A percentile compares a stretch with the other conserved stretches of the same genome.
Evolutionary conservation across 345 rosid species (phyloP).

Genomic region (Stellera chamaejasme): DNA sequence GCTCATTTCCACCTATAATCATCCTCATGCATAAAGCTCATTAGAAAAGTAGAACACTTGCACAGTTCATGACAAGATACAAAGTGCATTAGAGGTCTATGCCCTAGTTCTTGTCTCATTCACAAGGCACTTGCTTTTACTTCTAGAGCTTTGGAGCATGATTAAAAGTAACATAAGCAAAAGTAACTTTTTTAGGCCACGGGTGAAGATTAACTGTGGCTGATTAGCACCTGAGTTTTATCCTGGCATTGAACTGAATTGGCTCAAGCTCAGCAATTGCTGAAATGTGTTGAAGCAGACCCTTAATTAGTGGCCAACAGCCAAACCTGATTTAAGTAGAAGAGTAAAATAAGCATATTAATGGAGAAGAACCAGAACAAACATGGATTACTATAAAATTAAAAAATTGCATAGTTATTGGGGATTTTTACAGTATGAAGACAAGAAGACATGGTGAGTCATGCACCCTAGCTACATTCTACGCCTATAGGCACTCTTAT

Average conservation of each 20-base stretch:
- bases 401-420: constrained; percentile 21
- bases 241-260: constrained; percentile 10
- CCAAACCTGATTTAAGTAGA: constrained; percentile 32
- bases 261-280: background rate
- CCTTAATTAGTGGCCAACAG: constrained; percentile 52
- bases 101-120: constrained; percentile 8
- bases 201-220: constrained; percentile 14
- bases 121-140: constrained; percentile 11
- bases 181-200: constrained; percentile 10
- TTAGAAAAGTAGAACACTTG: constrained; percentile 11
- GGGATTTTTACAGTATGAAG: constrained; percentile 18
- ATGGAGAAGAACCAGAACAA: constrained; percentile 20
- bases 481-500: constrained; percentile 25
- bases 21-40: constrained; percentile 19
- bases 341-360: constrained; percentile 21
- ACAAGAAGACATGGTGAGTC: constrained; percentile 37
- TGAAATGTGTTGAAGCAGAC: constrained; percentile 10
- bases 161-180: constrained; percentile 2
- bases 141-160: constrained; percentile 31
- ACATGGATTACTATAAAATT: constrained; percentile 11
- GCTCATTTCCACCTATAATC: constrained; percentile 17
- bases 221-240: constrained; percentile 15
- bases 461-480: constrained; percentile 24
- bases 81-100: constrained; percentile 28
- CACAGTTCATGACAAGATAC: constrained; percentile 30